Evolutionary conservation across 805 yeast genomes (phyloP), one percentile per base, ranked within the genome.

Genomic region (Teunomyces kruisii): DNA sequence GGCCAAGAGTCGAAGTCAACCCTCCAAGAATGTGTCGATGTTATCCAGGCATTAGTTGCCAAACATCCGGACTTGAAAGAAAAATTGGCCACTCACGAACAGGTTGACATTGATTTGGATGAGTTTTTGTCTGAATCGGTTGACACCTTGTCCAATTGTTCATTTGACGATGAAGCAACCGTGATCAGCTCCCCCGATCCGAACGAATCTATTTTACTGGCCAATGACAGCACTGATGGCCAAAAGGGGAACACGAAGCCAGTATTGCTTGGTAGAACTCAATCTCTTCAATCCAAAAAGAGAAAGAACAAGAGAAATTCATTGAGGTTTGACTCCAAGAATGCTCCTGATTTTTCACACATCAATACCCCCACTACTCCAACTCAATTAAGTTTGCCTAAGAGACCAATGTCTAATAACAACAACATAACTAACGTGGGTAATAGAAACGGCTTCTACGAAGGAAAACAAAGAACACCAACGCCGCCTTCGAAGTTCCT

Each of bases 1-100:
- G 79, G 80, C n/a, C 68, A 66, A 43, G 78, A 78, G 39, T 66
- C 79, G 3, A 67, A 72, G 44, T 49, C 59, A 2, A 55, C 80
- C 2, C 57, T 81, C 39, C 67, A 64, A 32, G 76, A 78, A 42
- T 75, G 79, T 44, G 75, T 75, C 39, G 71, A 69, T 6, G 64
- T 75, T 15, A 66, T 83, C 47, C 66, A 57, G 17, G 46, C 64
- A 19, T 65, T 75, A 26, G 47, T 73, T 37, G 70, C 64, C 9
- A 64, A 64, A 36, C 52, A 63, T 44, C 74, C 68, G 29, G 75
- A 68, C 44, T 65, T 64, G 36, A 57, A 47, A 37, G 65, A 65
- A 12, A 60, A 57, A 42, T 45, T 71, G 8, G 41, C 56, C n/a
- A 56, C 55, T 46, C 60, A 56, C 32, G 63, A 60, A 24, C 55